Percentiles rank a stretch among this genome's conserved stretches.
These are phyloP conservation scores for Eurotiales sp. DNA, from an alignment of 2,329 filamentous ascomycete genomes.

Conservation along the genomic window DNA sequence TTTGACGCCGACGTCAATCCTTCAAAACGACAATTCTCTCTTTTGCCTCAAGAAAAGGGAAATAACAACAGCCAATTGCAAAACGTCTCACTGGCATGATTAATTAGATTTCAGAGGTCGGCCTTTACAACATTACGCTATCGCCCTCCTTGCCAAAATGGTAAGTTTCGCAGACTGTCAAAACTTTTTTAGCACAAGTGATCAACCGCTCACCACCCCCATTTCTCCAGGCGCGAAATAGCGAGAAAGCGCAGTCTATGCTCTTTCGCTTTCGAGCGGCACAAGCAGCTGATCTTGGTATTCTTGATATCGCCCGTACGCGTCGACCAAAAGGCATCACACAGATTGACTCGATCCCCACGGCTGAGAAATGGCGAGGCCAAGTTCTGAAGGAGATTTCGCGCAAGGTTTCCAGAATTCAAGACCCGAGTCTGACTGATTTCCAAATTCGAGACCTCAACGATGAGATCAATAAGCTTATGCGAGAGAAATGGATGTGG, in stretches of 20 bases:
- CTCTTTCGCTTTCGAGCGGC: slow-evolving; percentile 99
- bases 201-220: not conserved
- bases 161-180: not conserved
- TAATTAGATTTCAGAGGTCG: not conserved
- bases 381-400: slow-evolving; percentile 96
- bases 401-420: slow-evolving; percentile 93
- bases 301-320: slow-evolving; percentile 86
- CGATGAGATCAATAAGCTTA: slow-evolving; percentile 98
- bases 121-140: not conserved
- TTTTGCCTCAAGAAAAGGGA: not conserved
- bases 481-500: slow-evolving; percentile 99
- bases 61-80: not conserved
- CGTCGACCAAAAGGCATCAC: slow-evolving; percentile 90
- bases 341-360: slow-evolving; percentile 74
- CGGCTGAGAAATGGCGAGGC: slow-evolving; percentile 96
- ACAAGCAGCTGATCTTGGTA: slow-evolving; percentile 91
- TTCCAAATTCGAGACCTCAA: slow-evolving; percentile 97
- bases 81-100: not conserved
- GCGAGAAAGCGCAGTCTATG: slow-evolving; percentile 99
- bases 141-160: not conserved
- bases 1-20: not conserved
- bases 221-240: slow-evolving; percentile 74
- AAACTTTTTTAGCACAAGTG: not conserved
- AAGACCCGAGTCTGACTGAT: slow-evolving; percentile 85
- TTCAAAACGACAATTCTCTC: not conserved